phyloP scores from a whole-genome alignment of 495 filamentous ascomycete species.

The Wilcoxina mikolae region DNA sequence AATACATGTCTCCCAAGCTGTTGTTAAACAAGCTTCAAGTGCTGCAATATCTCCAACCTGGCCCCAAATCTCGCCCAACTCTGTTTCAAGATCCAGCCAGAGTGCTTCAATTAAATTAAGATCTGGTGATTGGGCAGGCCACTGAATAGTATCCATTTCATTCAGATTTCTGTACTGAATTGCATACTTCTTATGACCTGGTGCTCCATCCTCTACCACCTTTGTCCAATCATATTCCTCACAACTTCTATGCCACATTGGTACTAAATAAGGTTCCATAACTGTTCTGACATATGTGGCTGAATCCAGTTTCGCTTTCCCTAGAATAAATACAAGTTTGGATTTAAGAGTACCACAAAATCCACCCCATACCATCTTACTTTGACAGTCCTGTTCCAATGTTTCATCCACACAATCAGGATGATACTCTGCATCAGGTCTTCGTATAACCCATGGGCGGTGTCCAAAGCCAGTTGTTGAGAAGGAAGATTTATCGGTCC shows the following conservation, averaged over 20 bases:
- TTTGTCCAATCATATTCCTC: slow-evolving; percentile 11
- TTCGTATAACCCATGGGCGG: slow-evolving; percentile 4
- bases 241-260: slow-evolving; percentile 12
- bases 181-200: slow-evolving; percentile 8
- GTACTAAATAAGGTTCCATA: slow-evolving; percentile 11
- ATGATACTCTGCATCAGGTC: slow-evolving; percentile 7
- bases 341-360: slow-evolving; percentile 11
- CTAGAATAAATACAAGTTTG: slow-evolving; percentile 8
- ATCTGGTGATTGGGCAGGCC: slow-evolving; percentile 11
- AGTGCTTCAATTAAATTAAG: slow-evolving; percentile 14
- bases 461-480: slow-evolving; percentile 10
- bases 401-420: slow-evolving; percentile 12
- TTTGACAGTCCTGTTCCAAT: slow-evolving; percentile 3
- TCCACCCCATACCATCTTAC: slow-evolving; percentile 9
- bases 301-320: slow-evolving; percentile 9
- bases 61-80: slow-evolving; percentile 8
- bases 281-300: slow-evolving; percentile 1
- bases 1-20: slow-evolving; percentile 1
- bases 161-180: slow-evolving; percentile 2
- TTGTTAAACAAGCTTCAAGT: not conserved
- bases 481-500: slow-evolving; percentile 10
- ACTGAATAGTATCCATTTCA: not conserved
- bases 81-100: slow-evolving; percentile 9
- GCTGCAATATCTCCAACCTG: not conserved
- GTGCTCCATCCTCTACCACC: slow-evolving; percentile 13